phyloP scores from a whole-genome alignment of 176 grass and related monocot species.

The Avena eriantha region DNA sequence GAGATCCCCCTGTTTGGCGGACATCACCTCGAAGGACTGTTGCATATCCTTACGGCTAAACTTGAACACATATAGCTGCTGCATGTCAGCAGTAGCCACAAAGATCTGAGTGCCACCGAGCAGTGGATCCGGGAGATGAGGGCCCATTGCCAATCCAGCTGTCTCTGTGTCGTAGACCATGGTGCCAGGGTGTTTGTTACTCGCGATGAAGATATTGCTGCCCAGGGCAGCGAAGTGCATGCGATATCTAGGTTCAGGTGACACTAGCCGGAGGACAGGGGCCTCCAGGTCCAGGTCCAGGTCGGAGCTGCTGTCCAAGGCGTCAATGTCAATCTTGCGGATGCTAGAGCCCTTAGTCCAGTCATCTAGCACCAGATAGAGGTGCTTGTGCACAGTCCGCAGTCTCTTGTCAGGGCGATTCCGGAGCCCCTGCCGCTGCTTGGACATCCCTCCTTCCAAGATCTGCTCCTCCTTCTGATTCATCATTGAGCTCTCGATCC shows the following conservation, averaged over 20 bases:
- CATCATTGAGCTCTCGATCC: not conserved
- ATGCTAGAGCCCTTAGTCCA: not conserved
- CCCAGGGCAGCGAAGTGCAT: not conserved
- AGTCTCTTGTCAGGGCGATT: not conserved
- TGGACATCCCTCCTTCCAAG: not conserved
- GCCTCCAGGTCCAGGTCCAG: not conserved
- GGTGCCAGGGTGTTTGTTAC: not conserved
- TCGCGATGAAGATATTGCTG: constrained; percentile 10
- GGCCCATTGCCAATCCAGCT: not conserved
- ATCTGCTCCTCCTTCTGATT: not conserved
- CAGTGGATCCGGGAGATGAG: not conserved
- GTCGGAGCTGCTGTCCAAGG: not conserved
- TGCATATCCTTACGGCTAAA: not conserved
- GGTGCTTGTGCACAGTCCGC: not conserved
- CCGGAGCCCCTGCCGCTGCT: not conserved
- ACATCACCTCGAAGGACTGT: constrained; percentile 6
- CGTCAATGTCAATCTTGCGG: not conserved
- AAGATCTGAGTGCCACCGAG: not conserved
- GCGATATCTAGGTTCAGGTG: not conserved
- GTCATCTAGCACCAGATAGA: constrained; percentile 1
- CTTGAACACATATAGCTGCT: not conserved
- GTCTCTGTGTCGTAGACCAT: constrained; percentile 29
- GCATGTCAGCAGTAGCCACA: not conserved
- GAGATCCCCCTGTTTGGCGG: not conserved
- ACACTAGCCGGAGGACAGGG: not conserved